Percentiles rank a stretch among this genome's conserved stretches.
Evolutionary conservation across 306 rosid species (phyloP).

Genomic region (Dalbergia cultrata): DNA sequence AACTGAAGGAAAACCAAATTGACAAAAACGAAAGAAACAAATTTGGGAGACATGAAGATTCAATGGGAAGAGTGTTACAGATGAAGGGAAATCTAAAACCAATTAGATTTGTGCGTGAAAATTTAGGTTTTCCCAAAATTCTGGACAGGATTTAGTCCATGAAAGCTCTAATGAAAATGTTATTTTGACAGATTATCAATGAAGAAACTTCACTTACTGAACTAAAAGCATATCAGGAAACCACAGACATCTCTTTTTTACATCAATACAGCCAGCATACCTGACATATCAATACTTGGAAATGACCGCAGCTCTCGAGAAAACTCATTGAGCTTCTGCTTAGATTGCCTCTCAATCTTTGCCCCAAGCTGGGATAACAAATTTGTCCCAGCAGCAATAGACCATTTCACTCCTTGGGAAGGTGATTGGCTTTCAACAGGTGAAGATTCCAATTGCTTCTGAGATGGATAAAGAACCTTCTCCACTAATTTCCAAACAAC

Average conservation of each 20-base stretch:
- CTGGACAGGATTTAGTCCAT: constrained; percentile 2
- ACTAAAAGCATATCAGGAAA: constrained; percentile 41
- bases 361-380: constrained; percentile 76
- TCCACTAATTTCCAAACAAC: constrained; percentile 96
- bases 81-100: constrained; percentile 11
- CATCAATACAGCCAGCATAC: constrained; percentile 60
- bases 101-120: background rate
- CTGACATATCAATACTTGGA: constrained; percentile 90
- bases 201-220: constrained; percentile 16
- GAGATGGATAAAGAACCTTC: constrained; percentile 73
- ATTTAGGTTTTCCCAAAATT: constrained; percentile 9
- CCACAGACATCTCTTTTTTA: constrained; percentile 9
- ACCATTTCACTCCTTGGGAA: constrained; percentile 79
- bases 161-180: background rate
- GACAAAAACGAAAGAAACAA: background rate
- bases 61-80: constrained; percentile 9
- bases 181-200: constrained; percentile 16
- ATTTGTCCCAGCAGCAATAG: constrained; percentile 80
- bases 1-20: background rate
- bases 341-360: constrained; percentile 85
- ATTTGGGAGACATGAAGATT: background rate
- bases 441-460: constrained; percentile 61
- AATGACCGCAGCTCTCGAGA: constrained; percentile 86
- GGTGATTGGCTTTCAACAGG: constrained; percentile 60
- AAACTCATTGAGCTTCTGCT: constrained; percentile 90